Percentiles rank a stretch among this genome's conserved stretches.
Evolutionary conservation across 2,329 filamentous ascomycete genomes (phyloP).

Genomic region (Drechslerella dactyloides): DNA sequence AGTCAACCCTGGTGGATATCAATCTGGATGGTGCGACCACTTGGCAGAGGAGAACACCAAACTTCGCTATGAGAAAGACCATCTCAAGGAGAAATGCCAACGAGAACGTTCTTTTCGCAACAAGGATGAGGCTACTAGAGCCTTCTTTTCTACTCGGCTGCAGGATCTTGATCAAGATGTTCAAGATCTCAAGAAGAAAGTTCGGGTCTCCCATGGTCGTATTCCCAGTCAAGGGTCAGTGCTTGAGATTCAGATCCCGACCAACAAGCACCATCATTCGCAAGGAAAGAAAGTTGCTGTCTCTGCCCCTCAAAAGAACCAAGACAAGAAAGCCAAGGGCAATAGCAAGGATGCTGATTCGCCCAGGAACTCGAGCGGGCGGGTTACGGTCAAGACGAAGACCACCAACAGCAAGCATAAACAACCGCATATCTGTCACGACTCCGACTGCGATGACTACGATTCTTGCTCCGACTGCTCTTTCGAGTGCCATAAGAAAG

Average conservation of each 20-base stretch:
- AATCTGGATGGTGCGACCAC: background rate
- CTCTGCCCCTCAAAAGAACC: conserved; percentile 1
- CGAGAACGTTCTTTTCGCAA: conserved; percentile 17
- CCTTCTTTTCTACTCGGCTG: conserved; percentile 6
- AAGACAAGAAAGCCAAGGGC: conserved; percentile 5
- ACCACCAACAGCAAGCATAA: conserved; percentile 21
- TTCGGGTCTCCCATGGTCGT: background rate
- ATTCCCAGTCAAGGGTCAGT: conserved; percentile 1
- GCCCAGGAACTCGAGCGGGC: conserved; percentile 7
- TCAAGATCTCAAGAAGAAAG: conserved; percentile 32
- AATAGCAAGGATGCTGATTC: conserved; percentile 1
- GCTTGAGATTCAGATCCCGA: conserved; percentile 28
- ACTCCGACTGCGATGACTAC: conserved; percentile 35
- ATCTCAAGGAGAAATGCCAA: conserved; percentile 28
- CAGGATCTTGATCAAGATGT: conserved; percentile 28
- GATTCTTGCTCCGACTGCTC: conserved; percentile 48
- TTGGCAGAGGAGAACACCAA: conserved; percentile 30
- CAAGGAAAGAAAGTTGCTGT: conserved; percentile 1
- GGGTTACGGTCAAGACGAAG: conserved; percentile 9
- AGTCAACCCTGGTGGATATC: background rate
- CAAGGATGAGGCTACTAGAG: conserved; percentile 4
- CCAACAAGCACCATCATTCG: conserved; percentile 16
- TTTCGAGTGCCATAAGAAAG: conserved; percentile 33
- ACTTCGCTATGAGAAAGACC: conserved; percentile 25
- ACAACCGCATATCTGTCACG: conserved; percentile 28